Base-by-base conservation (phyloP, 2,329 filamentous ascomycete genomes). In the Apiospora hydei region DNA sequence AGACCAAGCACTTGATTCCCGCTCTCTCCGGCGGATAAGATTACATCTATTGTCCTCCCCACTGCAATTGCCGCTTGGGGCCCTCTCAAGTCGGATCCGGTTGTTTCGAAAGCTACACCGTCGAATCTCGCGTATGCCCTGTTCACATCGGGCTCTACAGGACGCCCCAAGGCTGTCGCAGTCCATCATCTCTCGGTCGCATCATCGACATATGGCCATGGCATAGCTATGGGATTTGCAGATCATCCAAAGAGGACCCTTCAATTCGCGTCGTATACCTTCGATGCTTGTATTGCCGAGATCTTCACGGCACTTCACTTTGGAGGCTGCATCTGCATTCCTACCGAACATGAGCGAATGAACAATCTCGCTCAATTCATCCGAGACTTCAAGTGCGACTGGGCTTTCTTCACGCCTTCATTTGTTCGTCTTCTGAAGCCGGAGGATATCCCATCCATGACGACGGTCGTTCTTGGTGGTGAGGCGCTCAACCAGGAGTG, bases 181-280 rank as follows among this genome's bases (percentile, higher is more conserved):
- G 44, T 68, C 10, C 66, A 68, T 47, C 51, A 64, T 8, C 47
- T 51, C 30, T 53, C 41, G 41, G 41, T 47, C 41, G 47, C 34
- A 14, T 61, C 69, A 13, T 41, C 41, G 24, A 68, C 44, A 18
- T 44, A 46, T 18, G 41, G 41, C 21, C 66, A 68, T 34, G 66
- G 66, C 14, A 34, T 47, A 1, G 41, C 41, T n/a, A 46, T 68
- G 41, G 66, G 66, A 88, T 67, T 88, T 13, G n/a, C 44, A 13
- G 66, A 68, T 13, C 41, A 68, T 5, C 41, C 41, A 18, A 46
- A 21, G 16, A 84, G 43, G 24, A 67, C 41, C 4, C 46, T 71
- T 4, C 69, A 71, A 44, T 71, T 71, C 24, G 24, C 69, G 7
- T 47, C 69, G 2, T 49, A 67, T 21, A 49, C 57, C 11, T 71